Conservation (phyloP, 2,329 filamentous ascomycete species). For the Graphilbum ipis-grandicollis region DNA sequence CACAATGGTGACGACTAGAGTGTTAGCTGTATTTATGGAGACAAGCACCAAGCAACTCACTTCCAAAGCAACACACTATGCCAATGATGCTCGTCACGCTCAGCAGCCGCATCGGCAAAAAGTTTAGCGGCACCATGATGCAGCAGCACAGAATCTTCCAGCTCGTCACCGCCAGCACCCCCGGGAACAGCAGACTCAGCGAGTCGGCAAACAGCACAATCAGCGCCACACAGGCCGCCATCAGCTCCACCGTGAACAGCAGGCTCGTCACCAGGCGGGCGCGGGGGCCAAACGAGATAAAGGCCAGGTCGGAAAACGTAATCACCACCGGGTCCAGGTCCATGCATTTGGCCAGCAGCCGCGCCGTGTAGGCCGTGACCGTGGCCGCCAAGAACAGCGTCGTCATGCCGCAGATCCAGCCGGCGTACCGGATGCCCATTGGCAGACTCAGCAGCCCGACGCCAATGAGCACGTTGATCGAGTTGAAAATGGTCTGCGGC, state of each 20-base stretch:
- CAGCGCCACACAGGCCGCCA: constrained; percentile 77
- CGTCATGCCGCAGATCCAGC: constrained; percentile 68
- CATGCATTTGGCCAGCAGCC: constrained; percentile 72
- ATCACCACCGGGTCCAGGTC: constrained; percentile 72
- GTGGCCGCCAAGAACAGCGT: constrained; percentile 59
- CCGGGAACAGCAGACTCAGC: constrained; percentile 60
- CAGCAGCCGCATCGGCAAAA: constrained; percentile 65
- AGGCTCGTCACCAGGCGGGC: constrained; percentile 71
- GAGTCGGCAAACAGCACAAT: constrained; percentile 91
- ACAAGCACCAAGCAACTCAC: constrained; percentile 33
- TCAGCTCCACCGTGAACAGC: constrained; percentile 72
- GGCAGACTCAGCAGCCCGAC: constrained; percentile 81
- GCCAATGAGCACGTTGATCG: constrained; percentile 81
- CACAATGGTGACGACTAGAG: constrained; percentile 65
- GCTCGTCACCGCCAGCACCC: constrained; percentile 40
- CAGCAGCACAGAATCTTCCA: constrained; percentile 81
- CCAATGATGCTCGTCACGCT: constrained; percentile 86
- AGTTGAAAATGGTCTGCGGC: constrained; percentile 92
- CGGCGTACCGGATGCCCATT: constrained; percentile 71
- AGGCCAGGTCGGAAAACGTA: constrained; percentile 88
- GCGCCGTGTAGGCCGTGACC: constrained; percentile 73
- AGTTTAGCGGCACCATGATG: constrained; percentile 65
- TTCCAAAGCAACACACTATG: constrained; percentile 78
- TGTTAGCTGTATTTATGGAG: neutral
- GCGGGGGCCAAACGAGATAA: constrained; percentile 69